Evolutionary conservation across 371 early-diverging fungal genomes (phyloP), one percentile per base, ranked within the genome.

Genomic region (Mortierella sp.): DNA sequence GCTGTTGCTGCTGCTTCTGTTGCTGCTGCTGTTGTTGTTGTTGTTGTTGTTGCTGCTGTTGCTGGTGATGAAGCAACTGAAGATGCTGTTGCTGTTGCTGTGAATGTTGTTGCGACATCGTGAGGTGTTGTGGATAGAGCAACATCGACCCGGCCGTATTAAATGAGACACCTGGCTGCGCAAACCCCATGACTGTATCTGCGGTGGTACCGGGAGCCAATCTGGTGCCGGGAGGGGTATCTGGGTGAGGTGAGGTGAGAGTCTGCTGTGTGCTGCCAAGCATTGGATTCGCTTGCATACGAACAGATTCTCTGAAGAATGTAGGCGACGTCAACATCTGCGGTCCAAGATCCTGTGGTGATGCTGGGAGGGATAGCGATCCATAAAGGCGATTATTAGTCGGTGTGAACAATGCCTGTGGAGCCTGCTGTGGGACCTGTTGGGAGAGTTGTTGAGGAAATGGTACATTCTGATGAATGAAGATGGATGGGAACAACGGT

Each of bases 321-420:
- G 37, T 24, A 12, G 49, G 67, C 10, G 57, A 58, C 14, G 60
- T n/a, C 40, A 59, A 12, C 39, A 59, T n/a, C 14, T 59, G 55
- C 3, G 67, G 60, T 8, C 40, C 27, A 16, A 44, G 8, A 50
- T 67, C 67, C 44, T 67, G 67, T 14, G 67, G 67, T 5, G 67
- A 67, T 19, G 67, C 54, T 27, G 70, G 59, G 17, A 69, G 62
- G 3, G 70, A 69, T 37, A 63, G 52, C 14, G 70, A 57, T 25
- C 59, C 50, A 34, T 49, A 57, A 25, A 45, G 59, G 3, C 70
- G 63, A 3, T 49, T 0, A 13, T 52, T 6, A 19, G 47, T 12
- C 34, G 52, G n/a, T 56, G 48, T n/a, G n/a, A n/a, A 1, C 39
- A 40, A 14, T 34, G 37, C 27, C 21, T 56, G 47, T 41, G n/a